A percentile compares a stretch with the other conserved stretches of the same genome.
phyloP scores from a whole-genome alignment of 805 yeast species.

The Lachancea sp. region DNA sequence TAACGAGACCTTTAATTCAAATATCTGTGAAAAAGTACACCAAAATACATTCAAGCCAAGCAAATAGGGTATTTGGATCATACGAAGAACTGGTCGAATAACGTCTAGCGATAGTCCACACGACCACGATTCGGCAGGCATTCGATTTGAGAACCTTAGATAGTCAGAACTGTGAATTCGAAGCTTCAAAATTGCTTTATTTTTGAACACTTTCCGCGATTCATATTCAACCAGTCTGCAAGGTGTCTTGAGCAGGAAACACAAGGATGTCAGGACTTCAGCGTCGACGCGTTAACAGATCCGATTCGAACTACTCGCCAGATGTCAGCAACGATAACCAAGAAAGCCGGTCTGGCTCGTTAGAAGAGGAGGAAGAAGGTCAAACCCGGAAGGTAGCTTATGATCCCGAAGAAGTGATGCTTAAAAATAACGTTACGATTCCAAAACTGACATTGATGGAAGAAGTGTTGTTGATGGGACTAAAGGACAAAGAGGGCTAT shows the following conservation, averaged over 20 bases:
- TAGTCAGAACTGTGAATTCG: too few species aligned
- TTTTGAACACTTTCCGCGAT: too few species aligned
- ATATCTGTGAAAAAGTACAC: not conserved
- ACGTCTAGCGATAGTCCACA: too few species aligned
- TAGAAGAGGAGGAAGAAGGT: conserved; percentile 18
- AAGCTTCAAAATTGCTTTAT: too few species aligned
- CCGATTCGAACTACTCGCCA: conserved; percentile 20
- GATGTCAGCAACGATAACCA: conserved; percentile 2
- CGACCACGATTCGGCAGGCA: too few species aligned
- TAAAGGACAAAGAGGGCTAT: conserved; percentile 94
- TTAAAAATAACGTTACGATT: conserved; percentile 33
- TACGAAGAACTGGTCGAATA: not conserved
- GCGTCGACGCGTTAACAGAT: conserved; percentile 65
- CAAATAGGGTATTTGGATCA: not conserved
- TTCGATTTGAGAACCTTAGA: too few species aligned
- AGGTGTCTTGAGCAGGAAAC: not conserved
- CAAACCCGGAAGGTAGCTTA: conserved; percentile 53
- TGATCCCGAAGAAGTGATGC: conserved; percentile 56
- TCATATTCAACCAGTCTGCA: not conserved
- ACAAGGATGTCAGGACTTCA: conserved; percentile 51
- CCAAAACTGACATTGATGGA: conserved; percentile 93
- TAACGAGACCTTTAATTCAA: not conserved
- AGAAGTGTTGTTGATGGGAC: conserved; percentile 87
- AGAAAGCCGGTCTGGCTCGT: conserved; percentile 8
- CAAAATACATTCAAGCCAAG: not conserved